These are phyloP conservation scores for Cercospora sojina DNA, from an alignment of 2,329 filamentous ascomycete genomes.

Conservation along the genomic window DNA sequence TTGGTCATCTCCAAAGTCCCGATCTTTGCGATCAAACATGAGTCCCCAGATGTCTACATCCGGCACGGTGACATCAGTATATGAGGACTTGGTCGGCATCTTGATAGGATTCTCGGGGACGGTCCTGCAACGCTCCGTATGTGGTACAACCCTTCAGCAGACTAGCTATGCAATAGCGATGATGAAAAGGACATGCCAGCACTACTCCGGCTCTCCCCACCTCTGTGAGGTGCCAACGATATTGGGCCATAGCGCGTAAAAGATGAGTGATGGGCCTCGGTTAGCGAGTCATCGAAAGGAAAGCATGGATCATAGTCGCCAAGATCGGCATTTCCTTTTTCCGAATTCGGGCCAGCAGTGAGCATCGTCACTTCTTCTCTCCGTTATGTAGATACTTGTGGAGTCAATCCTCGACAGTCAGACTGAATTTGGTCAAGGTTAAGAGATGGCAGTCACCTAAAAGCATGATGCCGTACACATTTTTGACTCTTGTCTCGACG, in stretches of 20 bases:
- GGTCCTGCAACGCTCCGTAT: background rate
- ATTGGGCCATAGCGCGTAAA: background rate
- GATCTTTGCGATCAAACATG: slow-evolving; percentile 69
- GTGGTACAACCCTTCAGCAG: background rate
- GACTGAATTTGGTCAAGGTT: background rate
- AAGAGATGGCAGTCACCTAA: background rate
- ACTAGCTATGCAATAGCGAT: background rate
- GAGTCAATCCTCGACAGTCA: background rate
- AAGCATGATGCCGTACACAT: background rate
- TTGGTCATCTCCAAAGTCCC: slow-evolving; percentile 68
- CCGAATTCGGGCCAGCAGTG: background rate
- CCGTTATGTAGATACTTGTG: background rate
- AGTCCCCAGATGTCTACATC: slow-evolving; percentile 75
- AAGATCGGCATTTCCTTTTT: background rate
- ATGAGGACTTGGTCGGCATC: slow-evolving; percentile 72
- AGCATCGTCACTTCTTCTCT: background rate
- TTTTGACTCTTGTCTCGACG: background rate
- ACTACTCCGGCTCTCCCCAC: background rate
- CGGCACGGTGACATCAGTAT: slow-evolving; percentile 67
- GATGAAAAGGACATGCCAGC: background rate
- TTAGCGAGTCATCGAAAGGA: background rate
- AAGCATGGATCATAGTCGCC: background rate
- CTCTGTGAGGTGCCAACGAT: background rate
- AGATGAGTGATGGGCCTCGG: background rate
- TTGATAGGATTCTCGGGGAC: slow-evolving; percentile 16